Percentiles rank a stretch among this genome's conserved stretches.
Evolutionary conservation across 345 rosid species (phyloP).

Genomic region (Raphanus sativus): DNA sequence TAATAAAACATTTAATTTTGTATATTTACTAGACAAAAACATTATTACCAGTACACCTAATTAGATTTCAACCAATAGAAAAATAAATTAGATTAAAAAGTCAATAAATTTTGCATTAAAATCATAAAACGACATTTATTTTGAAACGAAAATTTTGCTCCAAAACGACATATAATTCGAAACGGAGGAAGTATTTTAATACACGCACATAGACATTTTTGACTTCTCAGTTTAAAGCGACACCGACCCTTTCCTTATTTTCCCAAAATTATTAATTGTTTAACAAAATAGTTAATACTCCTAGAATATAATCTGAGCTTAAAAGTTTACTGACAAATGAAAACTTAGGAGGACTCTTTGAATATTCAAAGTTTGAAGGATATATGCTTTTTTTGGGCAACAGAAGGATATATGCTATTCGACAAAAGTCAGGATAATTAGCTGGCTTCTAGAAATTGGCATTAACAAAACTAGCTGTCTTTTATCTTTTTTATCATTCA

Average conservation of each 20-base stretch:
- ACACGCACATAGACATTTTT: constrained; percentile 28
- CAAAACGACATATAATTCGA: too few species aligned
- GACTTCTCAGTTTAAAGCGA: constrained; percentile 32
- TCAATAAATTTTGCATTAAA: too few species aligned
- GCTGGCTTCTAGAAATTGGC: constrained; percentile 34
- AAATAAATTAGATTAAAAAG: too few species aligned
- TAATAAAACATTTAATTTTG: too few species aligned
- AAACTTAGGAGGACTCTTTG: constrained; percentile 35
- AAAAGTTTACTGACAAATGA: constrained; percentile 29
- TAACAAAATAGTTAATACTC: neutral
- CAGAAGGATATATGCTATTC: constrained; percentile 18
- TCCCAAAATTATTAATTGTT: constrained; percentile 17
- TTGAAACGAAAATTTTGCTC: too few species aligned
- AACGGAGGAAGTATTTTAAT: too few species aligned
- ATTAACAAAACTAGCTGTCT: constrained; percentile 19
- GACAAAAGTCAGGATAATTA: constrained; percentile 30
- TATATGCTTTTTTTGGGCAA: neutral
- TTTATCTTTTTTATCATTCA: constrained; percentile 9
- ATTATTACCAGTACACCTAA: too few species aligned
- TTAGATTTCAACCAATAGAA: too few species aligned
- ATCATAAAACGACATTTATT: too few species aligned
- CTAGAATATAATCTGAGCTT: neutral
- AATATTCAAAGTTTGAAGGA: constrained; percentile 42
- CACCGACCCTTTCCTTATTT: constrained; percentile 39
- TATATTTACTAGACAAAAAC: too few species aligned